A percentile compares a stretch with the other conserved stretches of the same genome.
These are phyloP conservation scores for Chrysanthemum makinoi DNA, from an alignment of 129 eudicot genomes.

Conservation along the genomic window DNA sequence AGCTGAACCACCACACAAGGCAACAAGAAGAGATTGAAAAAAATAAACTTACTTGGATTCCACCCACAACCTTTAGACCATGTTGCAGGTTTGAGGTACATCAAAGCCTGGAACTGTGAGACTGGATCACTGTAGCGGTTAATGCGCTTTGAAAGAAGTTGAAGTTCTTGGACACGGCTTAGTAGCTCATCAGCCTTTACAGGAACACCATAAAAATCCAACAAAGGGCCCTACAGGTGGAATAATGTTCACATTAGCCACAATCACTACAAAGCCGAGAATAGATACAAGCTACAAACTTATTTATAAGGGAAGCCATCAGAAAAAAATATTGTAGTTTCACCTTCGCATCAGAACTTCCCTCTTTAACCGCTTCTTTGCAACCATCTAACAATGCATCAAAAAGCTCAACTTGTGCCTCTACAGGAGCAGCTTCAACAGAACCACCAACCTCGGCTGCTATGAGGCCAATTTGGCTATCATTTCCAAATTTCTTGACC, in stretches of 20 bases:
- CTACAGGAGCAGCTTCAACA: constrained; percentile 87
- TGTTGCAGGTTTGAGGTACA: constrained; percentile 91
- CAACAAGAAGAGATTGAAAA: not conserved
- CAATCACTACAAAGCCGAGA: constrained; percentile 14
- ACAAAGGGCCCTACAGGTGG: constrained; percentile 65
- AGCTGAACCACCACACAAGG: not conserved
- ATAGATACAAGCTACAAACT: constrained; percentile 19
- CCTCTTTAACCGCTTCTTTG: constrained; percentile 76
- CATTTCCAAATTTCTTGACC: constrained; percentile 96
- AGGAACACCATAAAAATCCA: constrained; percentile 92
- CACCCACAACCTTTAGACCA: constrained; percentile 99
- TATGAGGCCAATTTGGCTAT: constrained; percentile 76
- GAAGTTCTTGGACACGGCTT: constrained; percentile 87
- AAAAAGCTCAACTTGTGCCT: constrained; percentile 91
- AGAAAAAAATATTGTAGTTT: not conserved
- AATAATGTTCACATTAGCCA: constrained; percentile 26
- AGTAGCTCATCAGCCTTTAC: constrained; percentile 91
- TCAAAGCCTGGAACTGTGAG: constrained; percentile 83
- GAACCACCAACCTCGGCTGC: constrained; percentile 93
- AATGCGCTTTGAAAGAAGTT: constrained; percentile 86
- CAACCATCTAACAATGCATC: constrained; percentile 92
- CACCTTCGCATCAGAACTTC: constrained; percentile 70
- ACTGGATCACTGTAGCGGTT: constrained; percentile 76
- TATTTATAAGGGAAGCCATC: not conserved
- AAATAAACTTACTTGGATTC: constrained; percentile 84